These are phyloP conservation scores for Zymoseptoria ardabiliae DNA, from an alignment of 2,329 filamentous ascomycete genomes.

Conservation along the genomic window DNA sequence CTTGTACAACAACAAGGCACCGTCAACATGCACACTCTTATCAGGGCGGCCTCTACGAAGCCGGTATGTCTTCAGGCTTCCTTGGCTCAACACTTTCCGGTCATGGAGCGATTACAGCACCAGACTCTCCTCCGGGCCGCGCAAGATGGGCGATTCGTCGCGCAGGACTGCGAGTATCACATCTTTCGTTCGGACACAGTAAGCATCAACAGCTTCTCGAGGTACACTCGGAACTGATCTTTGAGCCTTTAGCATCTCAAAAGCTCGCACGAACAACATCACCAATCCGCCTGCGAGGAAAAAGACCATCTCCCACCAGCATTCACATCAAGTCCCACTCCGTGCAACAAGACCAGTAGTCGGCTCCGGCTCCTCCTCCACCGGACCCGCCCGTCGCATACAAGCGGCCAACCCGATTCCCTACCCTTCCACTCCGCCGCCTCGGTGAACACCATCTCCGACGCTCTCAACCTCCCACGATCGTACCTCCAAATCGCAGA, in stretches of 20 bases:
- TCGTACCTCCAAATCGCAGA: slow-evolving; percentile 14
- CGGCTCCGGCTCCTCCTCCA: slow-evolving; percentile 10
- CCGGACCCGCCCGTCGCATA: slow-evolving; percentile 8
- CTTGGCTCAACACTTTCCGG: too few relatives aligned
- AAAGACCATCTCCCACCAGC: neutral
- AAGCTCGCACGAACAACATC: neutral
- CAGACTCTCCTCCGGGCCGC: neutral
- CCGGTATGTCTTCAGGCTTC: too few relatives aligned
- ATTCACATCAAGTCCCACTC: neutral
- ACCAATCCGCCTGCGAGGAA: neutral
- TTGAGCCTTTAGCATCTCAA: neutral
- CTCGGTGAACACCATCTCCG: slow-evolving; percentile 4
- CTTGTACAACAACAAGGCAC: too few relatives aligned
- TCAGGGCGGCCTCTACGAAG: too few relatives aligned
- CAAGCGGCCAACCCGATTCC: slow-evolving; percentile 10
- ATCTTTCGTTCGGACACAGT: neutral
- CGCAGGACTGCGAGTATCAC: neutral
- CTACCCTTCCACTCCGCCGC: slow-evolving; percentile 9
- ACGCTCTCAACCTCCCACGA: slow-evolving; percentile 8
- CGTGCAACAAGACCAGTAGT: neutral
- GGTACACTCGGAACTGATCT: neutral
- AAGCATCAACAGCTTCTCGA: neutral
- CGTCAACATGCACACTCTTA: too few relatives aligned
- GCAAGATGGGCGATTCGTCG: neutral
- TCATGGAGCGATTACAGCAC: neutral